Conservation (phyloP, 1,284 basidiomycete species). For the Pseudozyma hubeiensis region DNA sequence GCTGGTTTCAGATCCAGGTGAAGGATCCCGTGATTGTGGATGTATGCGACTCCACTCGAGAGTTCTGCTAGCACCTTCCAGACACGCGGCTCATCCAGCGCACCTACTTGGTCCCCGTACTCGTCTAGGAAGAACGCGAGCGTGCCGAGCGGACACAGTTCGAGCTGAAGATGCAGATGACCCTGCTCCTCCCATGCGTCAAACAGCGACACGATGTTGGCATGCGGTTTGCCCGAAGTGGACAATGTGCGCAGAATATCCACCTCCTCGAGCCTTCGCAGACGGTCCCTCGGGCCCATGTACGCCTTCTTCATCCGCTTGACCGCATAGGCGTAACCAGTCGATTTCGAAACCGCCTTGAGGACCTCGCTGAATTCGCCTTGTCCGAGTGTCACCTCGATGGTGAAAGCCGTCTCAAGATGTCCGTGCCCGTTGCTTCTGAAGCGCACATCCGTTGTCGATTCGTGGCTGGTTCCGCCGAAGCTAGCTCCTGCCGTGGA, state of each 20-base stretch:
- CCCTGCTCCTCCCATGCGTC: conserved; percentile 98
- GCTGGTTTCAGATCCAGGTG: conserved; percentile 98
- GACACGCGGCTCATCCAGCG: conserved; percentile 90
- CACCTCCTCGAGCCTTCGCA: conserved; percentile 91
- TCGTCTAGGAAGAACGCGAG: conserved; percentile 91
- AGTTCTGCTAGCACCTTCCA: conserved; percentile 98
- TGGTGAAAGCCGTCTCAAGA: conserved; percentile 74
- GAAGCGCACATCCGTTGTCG: conserved; percentile 17
- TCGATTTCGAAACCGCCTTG: conserved; percentile 82
- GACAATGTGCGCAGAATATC: conserved; percentile 88
- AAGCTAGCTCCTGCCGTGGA: conserved; percentile 3
- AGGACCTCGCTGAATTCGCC: conserved; percentile 95
- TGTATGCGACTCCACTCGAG: conserved; percentile 81
- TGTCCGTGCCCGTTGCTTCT: conserved; percentile 25
- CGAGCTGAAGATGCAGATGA: conserved; percentile 90
- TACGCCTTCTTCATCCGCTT: conserved; percentile 91
- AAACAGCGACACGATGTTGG: conserved; percentile 81
- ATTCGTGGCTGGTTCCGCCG: conserved; percentile 5
- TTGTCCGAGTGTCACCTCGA: conserved; percentile 84
- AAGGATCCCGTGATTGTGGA: conserved; percentile 87
- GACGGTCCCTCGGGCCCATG: conserved; percentile 85
- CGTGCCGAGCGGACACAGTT: conserved; percentile 92
- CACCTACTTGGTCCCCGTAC: conserved; percentile 82
- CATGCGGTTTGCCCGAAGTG: conserved; percentile 37
- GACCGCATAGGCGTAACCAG: conserved; percentile 80